These are phyloP conservation scores for Clavispora carvajalis DNA, from an alignment of 805 yeast genomes.

Conservation along the genomic window DNA sequence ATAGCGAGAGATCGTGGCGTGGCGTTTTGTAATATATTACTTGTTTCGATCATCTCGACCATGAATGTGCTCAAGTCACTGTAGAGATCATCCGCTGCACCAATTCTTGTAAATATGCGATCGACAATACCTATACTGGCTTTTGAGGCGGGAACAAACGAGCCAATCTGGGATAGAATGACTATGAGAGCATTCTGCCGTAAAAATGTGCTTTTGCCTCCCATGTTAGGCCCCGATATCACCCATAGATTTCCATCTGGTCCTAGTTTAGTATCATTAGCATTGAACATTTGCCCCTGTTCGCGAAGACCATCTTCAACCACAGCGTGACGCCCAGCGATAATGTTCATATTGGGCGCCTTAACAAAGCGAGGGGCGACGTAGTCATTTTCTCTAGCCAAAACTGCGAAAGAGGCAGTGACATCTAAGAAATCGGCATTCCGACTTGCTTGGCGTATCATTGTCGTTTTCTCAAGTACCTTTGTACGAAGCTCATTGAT, in stretches of 20 bases:
- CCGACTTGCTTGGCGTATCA: constrained; percentile 47
- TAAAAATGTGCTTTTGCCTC: constrained; percentile 49
- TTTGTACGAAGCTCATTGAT: constrained; percentile 43
- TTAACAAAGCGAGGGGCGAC: constrained; percentile 60
- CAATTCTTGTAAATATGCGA: constrained; percentile 42
- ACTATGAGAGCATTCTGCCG: constrained; percentile 46
- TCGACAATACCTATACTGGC: constrained; percentile 46
- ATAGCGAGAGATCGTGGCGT: constrained; percentile 40
- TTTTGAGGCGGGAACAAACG: constrained; percentile 45
- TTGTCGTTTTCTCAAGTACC: constrained; percentile 40
- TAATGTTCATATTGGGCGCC: constrained; percentile 33
- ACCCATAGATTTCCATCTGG: constrained; percentile 14
- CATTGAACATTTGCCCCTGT: constrained; percentile 44
- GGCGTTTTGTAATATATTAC: constrained; percentile 29
- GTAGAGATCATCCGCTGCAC: constrained; percentile 29
- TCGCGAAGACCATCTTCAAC: constrained; percentile 50
- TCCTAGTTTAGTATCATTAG: constrained; percentile 32
- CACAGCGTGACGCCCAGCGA: constrained; percentile 74
- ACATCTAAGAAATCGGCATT: constrained; percentile 67
- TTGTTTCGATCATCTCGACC: constrained; percentile 43
- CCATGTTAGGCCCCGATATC: constrained; percentile 42
- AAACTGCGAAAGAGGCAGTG: constrained; percentile 61
- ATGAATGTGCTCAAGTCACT: constrained; percentile 43
- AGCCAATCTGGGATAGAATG: constrained; percentile 49
- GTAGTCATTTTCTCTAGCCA: constrained; percentile 65